These are phyloP conservation scores for Neofusicoccum laricinum DNA, from an alignment of 2,329 filamentous ascomycete species.

Conservation along the genomic window DNA sequence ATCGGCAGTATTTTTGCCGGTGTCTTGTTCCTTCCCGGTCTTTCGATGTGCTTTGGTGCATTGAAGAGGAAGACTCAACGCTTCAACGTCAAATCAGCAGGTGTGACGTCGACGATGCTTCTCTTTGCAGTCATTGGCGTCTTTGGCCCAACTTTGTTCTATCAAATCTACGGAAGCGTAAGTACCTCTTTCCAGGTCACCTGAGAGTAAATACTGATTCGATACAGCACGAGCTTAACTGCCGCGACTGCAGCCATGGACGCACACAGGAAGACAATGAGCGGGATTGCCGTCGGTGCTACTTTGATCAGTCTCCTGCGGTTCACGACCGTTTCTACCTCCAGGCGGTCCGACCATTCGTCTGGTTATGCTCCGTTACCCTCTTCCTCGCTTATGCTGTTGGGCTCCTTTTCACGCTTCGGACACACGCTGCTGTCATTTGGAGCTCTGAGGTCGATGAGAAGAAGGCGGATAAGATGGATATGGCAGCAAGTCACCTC, in stretches of 20 bases:
- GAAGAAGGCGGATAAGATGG: conserved; percentile 42
- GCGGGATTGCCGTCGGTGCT: conserved; percentile 86
- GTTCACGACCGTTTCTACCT: conserved; percentile 85
- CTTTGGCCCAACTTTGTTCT: conserved; percentile 94
- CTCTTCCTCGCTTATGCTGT: conserved; percentile 93
- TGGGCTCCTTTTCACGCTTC: conserved; percentile 89
- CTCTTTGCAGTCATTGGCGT: conserved; percentile 93
- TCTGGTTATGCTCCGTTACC: conserved; percentile 79
- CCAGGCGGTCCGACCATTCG: conserved; percentile 89
- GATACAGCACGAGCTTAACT: conserved; percentile 80
- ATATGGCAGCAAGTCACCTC: conserved; percentile 36
- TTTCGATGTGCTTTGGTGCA: conserved; percentile 98
- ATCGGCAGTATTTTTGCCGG: conserved; percentile 98
- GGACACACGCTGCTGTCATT: conserved; percentile 94
- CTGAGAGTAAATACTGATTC: conserved; percentile 33
- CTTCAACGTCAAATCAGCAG: conserved; percentile 94
- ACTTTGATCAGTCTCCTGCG: conserved; percentile 83
- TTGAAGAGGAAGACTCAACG: conserved; percentile 97
- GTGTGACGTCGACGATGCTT: conserved; percentile 96
- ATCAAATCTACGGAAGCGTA: conserved; percentile 94
- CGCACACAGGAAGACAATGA: conserved; percentile 46
- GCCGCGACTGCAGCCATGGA: conserved; percentile 58
- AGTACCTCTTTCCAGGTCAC: conserved; percentile 30
- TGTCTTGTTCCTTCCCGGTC: conserved; percentile 86
- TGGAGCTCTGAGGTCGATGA: conserved; percentile 76